Percentiles rank a stretch among this genome's conserved stretches.
Evolutionary conservation across 148 eudicot species (phyloP).

Genomic region (Polygonum aviculare): DNA sequence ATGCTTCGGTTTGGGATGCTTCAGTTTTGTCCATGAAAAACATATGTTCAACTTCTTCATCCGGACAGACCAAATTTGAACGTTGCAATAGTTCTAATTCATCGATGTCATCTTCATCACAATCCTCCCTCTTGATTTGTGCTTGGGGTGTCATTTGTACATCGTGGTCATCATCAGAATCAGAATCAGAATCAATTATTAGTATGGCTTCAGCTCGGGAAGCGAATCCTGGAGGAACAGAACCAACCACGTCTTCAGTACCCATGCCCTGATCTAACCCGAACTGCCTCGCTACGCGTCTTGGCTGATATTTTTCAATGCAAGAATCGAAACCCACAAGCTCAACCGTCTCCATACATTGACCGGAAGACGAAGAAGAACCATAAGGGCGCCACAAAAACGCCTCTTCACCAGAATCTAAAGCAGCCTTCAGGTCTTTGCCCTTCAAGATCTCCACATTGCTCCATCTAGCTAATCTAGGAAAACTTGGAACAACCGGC

Average conservation of each 20-base stretch:
- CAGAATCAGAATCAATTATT: not conserved
- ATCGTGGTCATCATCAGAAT: not conserved
- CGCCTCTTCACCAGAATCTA: constrained; percentile 9
- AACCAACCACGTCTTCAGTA: not conserved
- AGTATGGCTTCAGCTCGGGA: not conserved
- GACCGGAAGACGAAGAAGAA: constrained; percentile 18
- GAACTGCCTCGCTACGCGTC: constrained; percentile 44
- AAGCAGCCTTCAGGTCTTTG: not conserved
- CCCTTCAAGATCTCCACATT: not conserved
- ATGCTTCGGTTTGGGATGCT: not conserved
- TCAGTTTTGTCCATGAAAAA: not conserved
- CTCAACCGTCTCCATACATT: constrained; percentile 27
- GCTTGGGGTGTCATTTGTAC: not conserved
- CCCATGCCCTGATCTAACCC: constrained; percentile 40
- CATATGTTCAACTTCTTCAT: not conserved
- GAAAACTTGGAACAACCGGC: not conserved
- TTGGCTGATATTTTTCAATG: constrained; percentile 36
- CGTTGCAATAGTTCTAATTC: not conserved
- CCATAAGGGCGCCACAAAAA: constrained; percentile 42
- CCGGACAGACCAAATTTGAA: not conserved
- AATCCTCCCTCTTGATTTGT: not conserved
- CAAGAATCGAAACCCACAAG: constrained; percentile 34
- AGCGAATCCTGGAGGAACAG: not conserved
- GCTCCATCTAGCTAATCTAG: constrained; percentile 26
- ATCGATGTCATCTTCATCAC: not conserved